phyloP scores from a whole-genome alignment of 768 basidiomycete species.

The Tricholoma hemisulphureum region DNA sequence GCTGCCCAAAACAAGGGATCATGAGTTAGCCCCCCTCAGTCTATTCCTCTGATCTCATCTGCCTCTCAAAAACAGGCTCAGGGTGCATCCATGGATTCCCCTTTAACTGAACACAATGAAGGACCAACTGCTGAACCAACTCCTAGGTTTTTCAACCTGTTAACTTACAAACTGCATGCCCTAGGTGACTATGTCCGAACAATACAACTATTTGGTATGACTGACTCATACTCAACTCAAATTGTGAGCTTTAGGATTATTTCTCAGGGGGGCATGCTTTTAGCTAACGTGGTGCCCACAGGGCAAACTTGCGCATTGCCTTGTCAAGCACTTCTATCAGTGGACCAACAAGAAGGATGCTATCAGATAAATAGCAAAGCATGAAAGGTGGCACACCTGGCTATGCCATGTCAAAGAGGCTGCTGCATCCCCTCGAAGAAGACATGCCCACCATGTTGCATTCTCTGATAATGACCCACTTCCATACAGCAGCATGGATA shows the following conservation, averaged over 20 bases:
- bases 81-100: too few relatives aligned
- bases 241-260: neutral
- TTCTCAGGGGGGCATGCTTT: too few relatives aligned
- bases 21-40: too few relatives aligned
- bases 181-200: constrained; percentile 23
- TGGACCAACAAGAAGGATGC: neutral
- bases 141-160: constrained; percentile 21
- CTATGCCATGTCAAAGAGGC: too few relatives aligned
- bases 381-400: neutral
- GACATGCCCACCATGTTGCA: neutral
- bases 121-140: too few relatives aligned
- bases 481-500: too few relatives aligned
- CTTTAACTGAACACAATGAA: too few relatives aligned
- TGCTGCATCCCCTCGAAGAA: neutral
- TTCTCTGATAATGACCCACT: too few relatives aligned
- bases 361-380: neutral
- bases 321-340: too few relatives aligned
- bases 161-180: constrained; percentile 31
- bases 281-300: too few relatives aligned
- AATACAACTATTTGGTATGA: neutral
- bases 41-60: too few relatives aligned
- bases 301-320: neutral
- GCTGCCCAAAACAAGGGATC: too few relatives aligned
- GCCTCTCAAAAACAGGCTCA: constrained; percentile 9
- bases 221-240: neutral